Conservation (phyloP, 345 rosid genomes). For the Trapa incisa region DNA sequence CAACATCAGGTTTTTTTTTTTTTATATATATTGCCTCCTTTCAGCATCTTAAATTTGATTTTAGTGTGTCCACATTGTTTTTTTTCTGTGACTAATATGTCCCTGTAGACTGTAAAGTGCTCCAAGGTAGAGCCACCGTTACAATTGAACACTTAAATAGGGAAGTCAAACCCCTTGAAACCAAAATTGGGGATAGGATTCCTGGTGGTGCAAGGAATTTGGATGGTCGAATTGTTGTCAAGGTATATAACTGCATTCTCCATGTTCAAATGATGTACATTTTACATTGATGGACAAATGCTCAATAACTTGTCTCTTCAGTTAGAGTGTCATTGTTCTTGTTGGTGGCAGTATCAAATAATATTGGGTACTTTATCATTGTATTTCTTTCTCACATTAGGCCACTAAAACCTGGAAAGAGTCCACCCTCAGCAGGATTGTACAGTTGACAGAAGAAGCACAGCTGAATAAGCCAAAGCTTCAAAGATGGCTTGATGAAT, state of each 20-base stretch:
- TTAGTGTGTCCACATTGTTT: not conserved
- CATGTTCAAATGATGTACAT: not conserved
- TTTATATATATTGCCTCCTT: not conserved
- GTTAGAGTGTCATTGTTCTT: not conserved
- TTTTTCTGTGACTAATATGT: slow-evolving; percentile 40
- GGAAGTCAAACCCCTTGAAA: slow-evolving; percentile 85
- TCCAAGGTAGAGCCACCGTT: slow-evolving; percentile 81
- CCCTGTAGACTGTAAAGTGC: slow-evolving; percentile 89
- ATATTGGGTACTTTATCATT: not conserved
- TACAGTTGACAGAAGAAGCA: slow-evolving; percentile 94
- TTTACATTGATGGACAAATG: not conserved
- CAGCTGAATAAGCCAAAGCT: slow-evolving; percentile 81
- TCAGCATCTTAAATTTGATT: not conserved
- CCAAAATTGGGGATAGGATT: slow-evolving; percentile 72
- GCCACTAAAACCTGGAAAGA: slow-evolving; percentile 83
- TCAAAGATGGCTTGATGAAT: slow-evolving; percentile 94
- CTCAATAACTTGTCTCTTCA: not conserved
- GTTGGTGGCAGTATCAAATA: not conserved
- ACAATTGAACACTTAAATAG: slow-evolving; percentile 95
- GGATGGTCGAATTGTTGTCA: slow-evolving; percentile 92
- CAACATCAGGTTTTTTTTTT: not conserved
- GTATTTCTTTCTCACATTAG: slow-evolving; percentile 18
- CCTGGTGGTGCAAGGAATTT: slow-evolving; percentile 96
- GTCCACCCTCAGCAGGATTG: slow-evolving; percentile 75
- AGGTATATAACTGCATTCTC: slow-evolving; percentile 31